phyloP scores from a whole-genome alignment of 2,329 filamentous ascomycete genomes.

The Tolypocladium endophyticum region DNA sequence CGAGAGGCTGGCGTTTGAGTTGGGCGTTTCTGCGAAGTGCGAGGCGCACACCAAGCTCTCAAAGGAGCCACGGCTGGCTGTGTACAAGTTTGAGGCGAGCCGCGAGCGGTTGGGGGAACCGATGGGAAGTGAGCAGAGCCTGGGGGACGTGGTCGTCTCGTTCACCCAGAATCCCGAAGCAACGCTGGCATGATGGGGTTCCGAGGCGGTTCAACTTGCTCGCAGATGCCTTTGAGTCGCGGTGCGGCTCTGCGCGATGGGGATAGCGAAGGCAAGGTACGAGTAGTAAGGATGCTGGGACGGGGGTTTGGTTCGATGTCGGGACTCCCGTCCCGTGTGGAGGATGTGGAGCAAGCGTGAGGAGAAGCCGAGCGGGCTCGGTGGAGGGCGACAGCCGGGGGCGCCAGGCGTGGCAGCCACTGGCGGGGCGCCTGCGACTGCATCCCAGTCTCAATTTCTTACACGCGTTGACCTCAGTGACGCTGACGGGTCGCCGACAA shows the following conservation, averaged over 20 bases:
- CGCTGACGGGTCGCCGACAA: too few species aligned
- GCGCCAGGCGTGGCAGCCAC: not conserved
- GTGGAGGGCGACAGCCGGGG: not conserved
- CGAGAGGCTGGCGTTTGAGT: not conserved
- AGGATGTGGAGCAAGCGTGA: not conserved
- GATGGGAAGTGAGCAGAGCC: not conserved
- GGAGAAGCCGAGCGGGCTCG: not conserved
- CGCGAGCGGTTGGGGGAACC: not conserved
- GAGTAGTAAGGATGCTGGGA: not conserved
- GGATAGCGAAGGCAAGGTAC: not conserved
- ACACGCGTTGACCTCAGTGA: too few species aligned
- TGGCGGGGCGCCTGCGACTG: not conserved
- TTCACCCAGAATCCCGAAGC: not conserved
- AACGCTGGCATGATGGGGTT: not conserved
- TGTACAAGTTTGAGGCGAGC: not conserved
- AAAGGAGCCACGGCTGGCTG: not conserved
- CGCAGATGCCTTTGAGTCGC: not conserved
- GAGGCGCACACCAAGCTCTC: not conserved
- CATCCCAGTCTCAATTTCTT: too few species aligned
- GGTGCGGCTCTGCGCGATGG: not conserved
- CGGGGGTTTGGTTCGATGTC: not conserved
- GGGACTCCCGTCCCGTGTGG: not conserved
- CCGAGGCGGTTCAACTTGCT: not conserved
- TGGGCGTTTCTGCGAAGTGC: not conserved
- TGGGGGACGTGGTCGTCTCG: not conserved